Evolutionary conservation across 768 basidiomycete genomes (phyloP).

Genomic region (Multifurca ochricompacta): DNA sequence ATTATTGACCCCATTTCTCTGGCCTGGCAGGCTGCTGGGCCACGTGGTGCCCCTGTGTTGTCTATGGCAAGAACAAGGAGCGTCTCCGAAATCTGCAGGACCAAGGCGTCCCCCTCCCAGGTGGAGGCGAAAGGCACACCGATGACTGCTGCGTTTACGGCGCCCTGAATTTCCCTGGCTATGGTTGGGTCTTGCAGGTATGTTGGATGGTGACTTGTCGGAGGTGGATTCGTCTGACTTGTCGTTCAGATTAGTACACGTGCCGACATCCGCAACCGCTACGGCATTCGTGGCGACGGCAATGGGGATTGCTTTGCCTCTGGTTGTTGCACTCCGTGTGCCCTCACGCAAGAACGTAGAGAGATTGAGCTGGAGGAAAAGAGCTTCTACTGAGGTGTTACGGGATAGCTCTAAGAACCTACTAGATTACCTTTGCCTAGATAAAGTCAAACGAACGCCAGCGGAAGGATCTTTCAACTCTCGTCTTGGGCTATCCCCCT

Average conservation of each 20-base stretch:
- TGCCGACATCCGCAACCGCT: too few species aligned
- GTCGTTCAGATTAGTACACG: conserved; percentile 25
- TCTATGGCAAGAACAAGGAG: conserved; percentile 34
- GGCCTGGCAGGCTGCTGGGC: conserved; percentile 29
- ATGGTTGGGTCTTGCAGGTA: conserved; percentile 38
- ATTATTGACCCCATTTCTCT: background rate
- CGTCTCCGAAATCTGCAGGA: conserved; percentile 34
- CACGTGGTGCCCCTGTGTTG: conserved; percentile 36
- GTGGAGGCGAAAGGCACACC: conserved; percentile 29
- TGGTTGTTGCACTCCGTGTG: conserved; percentile 40
- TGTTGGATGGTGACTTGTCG: background rate
- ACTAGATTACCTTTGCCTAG: too few species aligned
- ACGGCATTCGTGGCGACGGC: conserved; percentile 39
- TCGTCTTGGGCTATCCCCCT: too few species aligned
- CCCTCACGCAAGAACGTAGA: conserved; percentile 39
- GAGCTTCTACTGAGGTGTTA: conserved; percentile 21
- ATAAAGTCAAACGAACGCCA: too few species aligned
- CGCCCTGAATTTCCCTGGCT: conserved; percentile 27
- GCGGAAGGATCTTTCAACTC: too few species aligned
- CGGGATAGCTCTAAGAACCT: background rate
- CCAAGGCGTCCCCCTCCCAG: conserved; percentile 33
- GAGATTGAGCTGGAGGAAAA: conserved; percentile 43
- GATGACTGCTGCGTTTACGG: conserved; percentile 35
- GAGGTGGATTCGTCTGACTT: conserved; percentile 19
- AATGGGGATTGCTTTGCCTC: conserved; percentile 35